A percentile compares a stretch with the other conserved stretches of the same genome.
Conservation (phyloP, 2,329 filamentous ascomycete genomes). For the Colletotrichum sp. region DNA sequence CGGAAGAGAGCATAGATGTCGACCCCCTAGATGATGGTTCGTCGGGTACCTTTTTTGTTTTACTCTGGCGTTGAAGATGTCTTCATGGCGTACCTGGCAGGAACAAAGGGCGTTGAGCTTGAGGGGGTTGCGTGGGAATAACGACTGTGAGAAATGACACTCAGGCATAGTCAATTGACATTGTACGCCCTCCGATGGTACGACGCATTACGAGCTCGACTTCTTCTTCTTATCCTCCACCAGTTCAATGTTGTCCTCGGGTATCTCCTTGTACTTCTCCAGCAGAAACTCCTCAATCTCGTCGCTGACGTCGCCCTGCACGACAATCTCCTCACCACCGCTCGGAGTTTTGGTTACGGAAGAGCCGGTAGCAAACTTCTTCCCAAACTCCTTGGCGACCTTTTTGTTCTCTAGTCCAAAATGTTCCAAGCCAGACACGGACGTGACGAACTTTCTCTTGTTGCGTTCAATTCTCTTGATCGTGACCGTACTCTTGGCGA, state of each 20-base stretch:
- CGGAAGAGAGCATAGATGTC: slow-evolving; percentile 52
- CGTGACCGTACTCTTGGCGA: slow-evolving; percentile 80
- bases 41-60: neutral
- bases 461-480: slow-evolving; percentile 99
- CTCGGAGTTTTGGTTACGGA: slow-evolving; percentile 88
- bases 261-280: slow-evolving; percentile 88
- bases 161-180: slow-evolving; percentile 13
- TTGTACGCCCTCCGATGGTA: neutral
- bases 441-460: slow-evolving; percentile 96
- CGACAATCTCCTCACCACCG: slow-evolving; percentile 94
- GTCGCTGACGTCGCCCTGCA: slow-evolving; percentile 95
- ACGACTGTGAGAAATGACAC: neutral
- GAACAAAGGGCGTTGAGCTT: neutral
- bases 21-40: neutral
- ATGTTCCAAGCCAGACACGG: slow-evolving; percentile 86
- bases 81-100: neutral
- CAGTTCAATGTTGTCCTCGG: slow-evolving; percentile 93
- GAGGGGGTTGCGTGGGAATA: neutral
- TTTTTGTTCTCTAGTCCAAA: slow-evolving; percentile 96
- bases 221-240: slow-evolving; percentile 97
- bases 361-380: slow-evolving; percentile 96
- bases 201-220: slow-evolving; percentile 20
- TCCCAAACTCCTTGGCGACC: slow-evolving; percentile 93
- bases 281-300: slow-evolving; percentile 91
- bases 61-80: neutral